phyloP scores from a whole-genome alignment of 441 rosid species.

The Mallotus repandus region DNA sequence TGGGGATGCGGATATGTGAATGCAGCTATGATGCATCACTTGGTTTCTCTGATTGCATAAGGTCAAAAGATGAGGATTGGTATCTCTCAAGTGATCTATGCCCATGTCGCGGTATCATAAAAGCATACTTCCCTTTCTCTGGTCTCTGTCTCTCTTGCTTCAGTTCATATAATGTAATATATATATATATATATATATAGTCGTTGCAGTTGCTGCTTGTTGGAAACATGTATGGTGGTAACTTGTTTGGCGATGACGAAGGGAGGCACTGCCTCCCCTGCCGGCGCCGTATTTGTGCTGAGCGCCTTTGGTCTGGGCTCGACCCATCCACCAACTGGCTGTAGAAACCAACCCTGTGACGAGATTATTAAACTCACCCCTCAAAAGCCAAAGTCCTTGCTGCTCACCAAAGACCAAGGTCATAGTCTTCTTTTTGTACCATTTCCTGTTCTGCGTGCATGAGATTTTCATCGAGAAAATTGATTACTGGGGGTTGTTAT shows the following conservation, averaged over 20 bases:
- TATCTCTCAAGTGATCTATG: too few relatives aligned
- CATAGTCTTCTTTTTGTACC: background rate
- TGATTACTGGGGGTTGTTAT: too few relatives aligned
- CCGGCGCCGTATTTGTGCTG: constrained; percentile 44
- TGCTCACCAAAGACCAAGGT: constrained; percentile 33
- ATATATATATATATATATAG: background rate
- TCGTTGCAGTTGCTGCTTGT: too few relatives aligned
- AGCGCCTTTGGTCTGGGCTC: constrained; percentile 66
- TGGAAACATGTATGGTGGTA: constrained; percentile 49
- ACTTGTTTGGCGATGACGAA: constrained; percentile 45
- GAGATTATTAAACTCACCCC: constrained; percentile 14
- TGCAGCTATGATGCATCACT: too few relatives aligned
- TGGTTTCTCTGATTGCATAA: too few relatives aligned
- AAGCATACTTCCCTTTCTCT: background rate
- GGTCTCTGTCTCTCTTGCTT: background rate
- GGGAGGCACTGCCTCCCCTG: constrained; percentile 40
- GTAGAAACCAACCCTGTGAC: background rate
- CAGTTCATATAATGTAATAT: too few relatives aligned
- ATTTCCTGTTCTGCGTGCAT: background rate
- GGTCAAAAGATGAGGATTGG: too few relatives aligned
- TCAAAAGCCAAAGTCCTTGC: constrained; percentile 25
- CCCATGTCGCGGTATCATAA: too few relatives aligned
- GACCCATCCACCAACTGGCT: constrained; percentile 44
- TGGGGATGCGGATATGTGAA: too few relatives aligned
- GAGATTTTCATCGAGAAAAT: too few relatives aligned